Conservation (phyloP, 495 filamentous ascomycete genomes). For the Tetracladium marchalianum region DNA sequence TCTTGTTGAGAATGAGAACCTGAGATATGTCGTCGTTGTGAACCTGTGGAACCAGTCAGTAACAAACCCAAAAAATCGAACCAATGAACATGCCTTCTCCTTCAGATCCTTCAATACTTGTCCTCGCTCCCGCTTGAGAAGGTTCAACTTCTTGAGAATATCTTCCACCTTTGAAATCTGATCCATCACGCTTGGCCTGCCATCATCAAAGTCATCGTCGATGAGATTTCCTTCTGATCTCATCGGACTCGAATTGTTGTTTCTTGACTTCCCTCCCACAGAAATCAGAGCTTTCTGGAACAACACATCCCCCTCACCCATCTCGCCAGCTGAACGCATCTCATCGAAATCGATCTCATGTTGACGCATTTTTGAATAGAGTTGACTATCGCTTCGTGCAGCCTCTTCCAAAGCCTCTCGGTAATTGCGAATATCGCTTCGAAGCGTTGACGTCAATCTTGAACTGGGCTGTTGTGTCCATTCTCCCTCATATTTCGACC, state of each 20-base stretch:
- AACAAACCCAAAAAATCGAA: neutral
- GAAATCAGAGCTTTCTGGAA: conserved; percentile 74
- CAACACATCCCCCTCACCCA: conserved; percentile 77
- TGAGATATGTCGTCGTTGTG: conserved; percentile 96
- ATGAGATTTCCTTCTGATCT: conserved; percentile 65
- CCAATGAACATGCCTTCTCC: conserved; percentile 61
- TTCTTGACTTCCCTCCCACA: conserved; percentile 42
- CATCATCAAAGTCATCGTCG: conserved; percentile 85
- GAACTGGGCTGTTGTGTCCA: conserved; percentile 97
- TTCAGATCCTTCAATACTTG: conserved; percentile 95
- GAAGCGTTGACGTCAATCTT: conserved; percentile 74
- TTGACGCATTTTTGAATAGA: conserved; percentile 72
- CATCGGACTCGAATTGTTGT: conserved; percentile 45
- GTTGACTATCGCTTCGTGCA: conserved; percentile 73
- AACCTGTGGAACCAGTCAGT: conserved; percentile 47
- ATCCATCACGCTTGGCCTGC: conserved; percentile 67
- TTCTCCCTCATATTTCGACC: conserved; percentile 88
- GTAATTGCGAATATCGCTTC: conserved; percentile 79
- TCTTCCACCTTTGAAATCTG: conserved; percentile 88
- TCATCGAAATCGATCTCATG: conserved; percentile 86
- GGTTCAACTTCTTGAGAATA: conserved; percentile 78
- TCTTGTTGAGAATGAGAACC: conserved; percentile 94
- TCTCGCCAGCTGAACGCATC: conserved; percentile 84
- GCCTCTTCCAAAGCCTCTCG: conserved; percentile 83
- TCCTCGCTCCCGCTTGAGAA: conserved; percentile 80